Evolutionary conservation across 345 rosid species (phyloP).

Genomic region (Eucalyptus marginata): DNA sequence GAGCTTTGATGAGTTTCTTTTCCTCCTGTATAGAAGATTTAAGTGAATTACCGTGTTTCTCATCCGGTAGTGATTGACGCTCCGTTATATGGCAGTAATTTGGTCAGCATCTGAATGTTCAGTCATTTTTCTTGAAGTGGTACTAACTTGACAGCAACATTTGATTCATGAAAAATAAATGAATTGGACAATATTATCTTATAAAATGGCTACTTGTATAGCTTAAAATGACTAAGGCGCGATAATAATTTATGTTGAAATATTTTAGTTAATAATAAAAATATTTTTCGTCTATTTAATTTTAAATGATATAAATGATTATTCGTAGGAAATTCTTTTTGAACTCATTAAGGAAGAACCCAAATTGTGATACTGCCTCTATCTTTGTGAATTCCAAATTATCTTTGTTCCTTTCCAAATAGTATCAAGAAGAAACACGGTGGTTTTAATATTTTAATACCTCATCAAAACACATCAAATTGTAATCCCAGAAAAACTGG

Average conservation of each 20-base stretch:
- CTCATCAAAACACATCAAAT: background rate
- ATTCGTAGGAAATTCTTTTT: no score
- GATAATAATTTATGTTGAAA: no score
- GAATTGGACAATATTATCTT: no score
- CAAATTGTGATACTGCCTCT: background rate
- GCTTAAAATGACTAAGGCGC: no score
- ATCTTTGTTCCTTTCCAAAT: background rate
- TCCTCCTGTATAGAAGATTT: background rate
- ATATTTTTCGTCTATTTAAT: no score
- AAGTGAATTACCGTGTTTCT: background rate
- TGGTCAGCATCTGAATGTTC: background rate
- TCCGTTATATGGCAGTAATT: background rate
- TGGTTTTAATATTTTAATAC: background rate
- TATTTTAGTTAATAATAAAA: no score
- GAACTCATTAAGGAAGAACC: no score
- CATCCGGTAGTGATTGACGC: background rate
- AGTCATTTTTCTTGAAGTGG: background rate
- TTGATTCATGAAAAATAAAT: accelerated
- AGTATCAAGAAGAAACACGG: background rate
- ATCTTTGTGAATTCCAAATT: background rate
- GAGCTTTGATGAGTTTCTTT: background rate
- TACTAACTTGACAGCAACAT: background rate
- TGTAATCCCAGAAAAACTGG: background rate
- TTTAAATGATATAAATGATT: no score
- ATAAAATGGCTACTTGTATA: no score